A percentile compares a stretch with the other conserved stretches of the same genome.
Conservation (phyloP, 768 basidiomycete species). For the Rhizopogon vulgaris region DNA sequence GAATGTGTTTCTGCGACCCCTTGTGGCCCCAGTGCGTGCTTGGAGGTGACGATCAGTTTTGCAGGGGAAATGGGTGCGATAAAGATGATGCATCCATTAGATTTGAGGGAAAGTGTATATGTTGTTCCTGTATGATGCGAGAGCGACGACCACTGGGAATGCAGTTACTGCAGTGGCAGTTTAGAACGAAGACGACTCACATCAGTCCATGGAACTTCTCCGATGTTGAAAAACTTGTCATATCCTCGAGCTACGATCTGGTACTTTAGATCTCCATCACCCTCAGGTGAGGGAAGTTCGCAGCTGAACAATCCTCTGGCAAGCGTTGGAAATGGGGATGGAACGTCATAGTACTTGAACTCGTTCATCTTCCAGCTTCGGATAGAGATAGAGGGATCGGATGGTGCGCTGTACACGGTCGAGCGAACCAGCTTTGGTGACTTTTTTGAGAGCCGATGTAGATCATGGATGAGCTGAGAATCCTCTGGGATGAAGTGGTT, state of each 20-base stretch:
- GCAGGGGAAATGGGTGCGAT: constrained; percentile 74
- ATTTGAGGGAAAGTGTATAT: constrained; percentile 86
- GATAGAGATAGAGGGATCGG: constrained; percentile 47
- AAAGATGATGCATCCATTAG: constrained; percentile 97
- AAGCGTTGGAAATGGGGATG: constrained; percentile 91
- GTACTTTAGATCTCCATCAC: constrained; percentile 30
- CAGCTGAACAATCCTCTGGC: constrained; percentile 85
- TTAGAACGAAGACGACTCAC: constrained; percentile 39
- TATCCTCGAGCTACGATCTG: constrained; percentile 87
- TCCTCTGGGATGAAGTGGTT: constrained; percentile 33
- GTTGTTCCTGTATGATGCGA: constrained; percentile 65
- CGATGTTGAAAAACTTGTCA: constrained; percentile 99
- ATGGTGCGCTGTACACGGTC: constrained; percentile 49
- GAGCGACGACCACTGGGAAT: constrained; percentile 65
- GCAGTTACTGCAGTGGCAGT: not conserved
- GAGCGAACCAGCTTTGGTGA: constrained; percentile 63
- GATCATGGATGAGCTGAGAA: constrained; percentile 52
- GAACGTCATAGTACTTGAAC: constrained; percentile 86
- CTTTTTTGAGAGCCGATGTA: constrained; percentile 46
- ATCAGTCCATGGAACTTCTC: constrained; percentile 91
- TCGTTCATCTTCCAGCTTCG: constrained; percentile 98
- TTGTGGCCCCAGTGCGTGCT: constrained; percentile 75
- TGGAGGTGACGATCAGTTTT: constrained; percentile 82
- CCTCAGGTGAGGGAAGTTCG: constrained; percentile 29
- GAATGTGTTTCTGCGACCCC: constrained; percentile 59